A percentile compares a stretch with the other conserved stretches of the same genome.
phyloP scores from a whole-genome alignment of 140 eudicot species.

The Erigeron philadelphicus region DNA sequence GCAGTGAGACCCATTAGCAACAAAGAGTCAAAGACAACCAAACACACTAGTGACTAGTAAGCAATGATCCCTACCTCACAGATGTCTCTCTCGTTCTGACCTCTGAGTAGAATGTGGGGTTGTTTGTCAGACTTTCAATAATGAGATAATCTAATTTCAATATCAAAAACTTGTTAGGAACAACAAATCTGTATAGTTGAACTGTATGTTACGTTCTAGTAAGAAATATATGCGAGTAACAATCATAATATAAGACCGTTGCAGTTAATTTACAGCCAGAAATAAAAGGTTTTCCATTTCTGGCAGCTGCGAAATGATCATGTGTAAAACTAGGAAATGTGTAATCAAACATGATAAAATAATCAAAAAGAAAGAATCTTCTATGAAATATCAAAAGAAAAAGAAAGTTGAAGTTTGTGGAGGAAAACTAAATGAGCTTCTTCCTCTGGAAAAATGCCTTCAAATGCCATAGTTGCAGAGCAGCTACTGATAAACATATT shows the following conservation, averaged over 20 bases:
- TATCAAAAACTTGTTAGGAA: background rate
- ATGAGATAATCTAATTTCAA: background rate
- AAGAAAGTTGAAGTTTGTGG: background rate
- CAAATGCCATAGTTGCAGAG: conserved; percentile 72
- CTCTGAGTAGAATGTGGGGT: background rate
- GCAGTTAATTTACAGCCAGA: background rate
- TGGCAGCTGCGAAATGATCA: background rate
- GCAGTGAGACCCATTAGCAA: background rate
- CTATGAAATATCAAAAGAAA: background rate
- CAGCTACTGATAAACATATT: conserved; percentile 62
- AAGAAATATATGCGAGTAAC: background rate
- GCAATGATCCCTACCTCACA: background rate
- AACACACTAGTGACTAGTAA: background rate
- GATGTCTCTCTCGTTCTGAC: background rate
- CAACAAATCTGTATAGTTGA: background rate
- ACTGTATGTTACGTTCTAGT: background rate
- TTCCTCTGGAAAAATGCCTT: conserved; percentile 69
- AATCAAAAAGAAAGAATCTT: background rate
- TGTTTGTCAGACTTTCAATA: background rate
- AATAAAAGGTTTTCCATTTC: background rate
- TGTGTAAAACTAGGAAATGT: conserved; percentile 16
- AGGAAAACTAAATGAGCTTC: conserved; percentile 49
- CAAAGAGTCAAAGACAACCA: background rate
- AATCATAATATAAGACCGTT: background rate
- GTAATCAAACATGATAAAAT: conserved; percentile 4